phyloP scores from a whole-genome alignment of 176 grass and related monocot species.

The Oryza glumipatula region DNA sequence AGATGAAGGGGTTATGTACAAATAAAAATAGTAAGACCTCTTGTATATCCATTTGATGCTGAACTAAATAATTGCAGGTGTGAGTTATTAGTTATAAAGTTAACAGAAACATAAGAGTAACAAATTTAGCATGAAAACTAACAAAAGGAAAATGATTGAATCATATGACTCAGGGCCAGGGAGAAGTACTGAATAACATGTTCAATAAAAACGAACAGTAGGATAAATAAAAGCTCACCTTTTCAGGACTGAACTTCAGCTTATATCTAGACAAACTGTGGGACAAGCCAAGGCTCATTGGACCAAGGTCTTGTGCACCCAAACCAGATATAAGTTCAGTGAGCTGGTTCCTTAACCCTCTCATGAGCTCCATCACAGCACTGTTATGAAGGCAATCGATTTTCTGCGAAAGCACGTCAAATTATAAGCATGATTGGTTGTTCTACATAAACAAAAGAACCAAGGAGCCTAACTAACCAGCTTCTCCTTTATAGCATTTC shows the following conservation, averaged over 20 bases:
- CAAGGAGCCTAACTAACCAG: conserved; percentile 46
- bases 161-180: neutral
- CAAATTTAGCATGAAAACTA: neutral
- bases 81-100: neutral
- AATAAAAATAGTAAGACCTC: neutral
- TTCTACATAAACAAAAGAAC: neutral
- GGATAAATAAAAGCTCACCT: conserved; percentile 46
- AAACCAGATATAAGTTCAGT: conserved; percentile 88
- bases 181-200: neutral
- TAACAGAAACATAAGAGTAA: neutral
- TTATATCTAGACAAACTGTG: conserved; percentile 97
- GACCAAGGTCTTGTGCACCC: conserved; percentile 80
- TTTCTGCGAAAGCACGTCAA: conserved; percentile 59
- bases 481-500: conserved; percentile 91
- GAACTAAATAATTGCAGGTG: neutral
- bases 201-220: neutral
- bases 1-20: neutral
- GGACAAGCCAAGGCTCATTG: conserved; percentile 89
- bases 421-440: neutral
- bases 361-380: conserved; percentile 94
- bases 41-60: neutral
- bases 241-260: conserved; percentile 96
- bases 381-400: conserved; percentile 90
- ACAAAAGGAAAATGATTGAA: neutral
- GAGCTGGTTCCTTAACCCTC: conserved; percentile 81